Conservation (phyloP, 148 eudicot genomes). For the Arctostaphylos glauca region DNA sequence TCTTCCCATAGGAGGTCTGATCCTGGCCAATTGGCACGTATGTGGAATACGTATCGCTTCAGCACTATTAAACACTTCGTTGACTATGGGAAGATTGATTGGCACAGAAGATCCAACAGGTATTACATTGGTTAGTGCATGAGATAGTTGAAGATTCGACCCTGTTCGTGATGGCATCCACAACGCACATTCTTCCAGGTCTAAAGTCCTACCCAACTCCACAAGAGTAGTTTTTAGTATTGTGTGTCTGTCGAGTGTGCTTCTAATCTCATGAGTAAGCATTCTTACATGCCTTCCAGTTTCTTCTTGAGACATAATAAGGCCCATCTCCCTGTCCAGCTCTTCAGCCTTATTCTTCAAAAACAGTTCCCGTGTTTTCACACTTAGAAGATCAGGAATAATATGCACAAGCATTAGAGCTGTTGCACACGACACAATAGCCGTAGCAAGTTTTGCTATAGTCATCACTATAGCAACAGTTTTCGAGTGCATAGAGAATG, state of each 20-base stretch:
- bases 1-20: conserved; percentile 46
- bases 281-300: conserved; percentile 92
- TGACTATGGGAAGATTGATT: conserved; percentile 52
- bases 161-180: conserved; percentile 92
- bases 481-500: conserved; percentile 69
- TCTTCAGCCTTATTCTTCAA: conserved; percentile 79
- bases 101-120: conserved; percentile 71
- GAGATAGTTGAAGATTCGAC: conserved; percentile 58
- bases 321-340: conserved; percentile 88
- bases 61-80: conserved; percentile 57
- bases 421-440: conserved; percentile 81
- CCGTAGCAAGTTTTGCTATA: conserved; percentile 69
- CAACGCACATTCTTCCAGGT: conserved; percentile 76
- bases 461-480: conserved; percentile 91
- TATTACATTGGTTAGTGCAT: conserved; percentile 55
- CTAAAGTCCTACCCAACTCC: conserved; percentile 76
- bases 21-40: conserved; percentile 59
- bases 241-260: conserved; percentile 82
- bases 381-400: conserved; percentile 81
- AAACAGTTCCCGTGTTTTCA: conserved; percentile 70
- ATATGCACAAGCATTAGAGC: conserved; percentile 90
- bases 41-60: conserved; percentile 61
- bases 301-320: conserved; percentile 81
- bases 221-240: conserved; percentile 77
- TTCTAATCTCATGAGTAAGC: conserved; percentile 92